Percentiles rank a stretch among this genome's conserved stretches.
Evolutionary conservation across 2,329 filamentous ascomycete genomes (phyloP).

Genomic region (Emericellopsis cladophorae): DNA sequence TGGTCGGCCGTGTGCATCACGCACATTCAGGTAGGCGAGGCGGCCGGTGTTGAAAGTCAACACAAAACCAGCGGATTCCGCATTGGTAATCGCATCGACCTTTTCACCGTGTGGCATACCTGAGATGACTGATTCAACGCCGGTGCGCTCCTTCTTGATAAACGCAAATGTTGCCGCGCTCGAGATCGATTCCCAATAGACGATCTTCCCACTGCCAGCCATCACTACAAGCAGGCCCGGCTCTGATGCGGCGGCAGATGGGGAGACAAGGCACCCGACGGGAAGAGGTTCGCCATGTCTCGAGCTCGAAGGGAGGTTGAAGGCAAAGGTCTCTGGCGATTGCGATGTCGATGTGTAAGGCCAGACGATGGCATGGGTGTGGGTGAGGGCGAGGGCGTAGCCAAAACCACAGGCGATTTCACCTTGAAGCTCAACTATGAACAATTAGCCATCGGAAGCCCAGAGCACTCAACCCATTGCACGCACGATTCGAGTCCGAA

Average conservation of each 20-base stretch:
- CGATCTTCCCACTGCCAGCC: constrained; percentile 70
- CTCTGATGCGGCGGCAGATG: constrained; percentile 64
- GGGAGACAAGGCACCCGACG: constrained; percentile 69
- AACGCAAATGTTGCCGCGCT: constrained; percentile 75
- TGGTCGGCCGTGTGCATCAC: constrained; percentile 78
- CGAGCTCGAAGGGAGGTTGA: constrained; percentile 64
- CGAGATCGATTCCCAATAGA: constrained; percentile 93
- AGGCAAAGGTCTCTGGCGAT: constrained; percentile 65
- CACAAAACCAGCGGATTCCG: constrained; percentile 77
- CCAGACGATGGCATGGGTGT: constrained; percentile 79
- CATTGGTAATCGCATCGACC: constrained; percentile 65
- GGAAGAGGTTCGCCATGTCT: constrained; percentile 62
- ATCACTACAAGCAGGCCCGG: constrained; percentile 80
- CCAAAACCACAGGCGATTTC: constrained; percentile 52
- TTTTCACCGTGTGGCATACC: constrained; percentile 70
- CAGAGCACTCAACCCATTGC: neutral
- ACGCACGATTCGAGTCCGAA: constrained; percentile 51
- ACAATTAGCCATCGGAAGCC: neutral
- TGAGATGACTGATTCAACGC: constrained; percentile 61
- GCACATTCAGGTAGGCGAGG: constrained; percentile 72
- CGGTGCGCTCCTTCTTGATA: constrained; percentile 68
- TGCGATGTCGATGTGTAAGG: constrained; percentile 61
- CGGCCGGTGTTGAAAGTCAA: constrained; percentile 76
- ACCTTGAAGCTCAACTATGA: constrained; percentile 49
- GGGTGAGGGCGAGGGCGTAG: constrained; percentile 71